A percentile compares a stretch with the other conserved stretches of the same genome.
phyloP scores from a whole-genome alignment of 148 eudicot genomes.

The Silene uniflora region DNA sequence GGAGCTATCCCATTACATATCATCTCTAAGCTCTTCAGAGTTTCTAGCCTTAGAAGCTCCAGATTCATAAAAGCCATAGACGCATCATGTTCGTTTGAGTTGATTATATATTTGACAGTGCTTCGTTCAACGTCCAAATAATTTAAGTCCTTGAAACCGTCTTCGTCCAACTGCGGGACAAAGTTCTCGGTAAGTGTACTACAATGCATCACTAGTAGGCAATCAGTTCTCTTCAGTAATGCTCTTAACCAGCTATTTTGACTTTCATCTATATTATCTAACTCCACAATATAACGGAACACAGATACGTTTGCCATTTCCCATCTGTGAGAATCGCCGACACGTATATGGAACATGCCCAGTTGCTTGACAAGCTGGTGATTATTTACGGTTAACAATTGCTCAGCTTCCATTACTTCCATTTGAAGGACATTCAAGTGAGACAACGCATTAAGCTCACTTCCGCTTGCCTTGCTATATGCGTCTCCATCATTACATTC shows the following conservation, averaged over 20 bases:
- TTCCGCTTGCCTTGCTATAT: no score
- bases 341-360: background rate
- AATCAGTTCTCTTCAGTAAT: background rate
- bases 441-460: no score
- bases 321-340: background rate
- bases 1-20: background rate
- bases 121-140: background rate
- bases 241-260: background rate
- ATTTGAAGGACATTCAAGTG: no score
- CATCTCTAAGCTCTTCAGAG: background rate
- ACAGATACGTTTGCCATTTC: background rate
- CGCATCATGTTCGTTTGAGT: background rate
- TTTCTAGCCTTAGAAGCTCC: background rate
- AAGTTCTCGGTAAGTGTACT: background rate
- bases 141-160: background rate
- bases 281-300: background rate
- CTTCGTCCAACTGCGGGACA: no score
- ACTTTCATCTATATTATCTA: background rate
- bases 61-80: background rate
- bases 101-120: background rate
- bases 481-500: no score
- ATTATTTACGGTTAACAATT: no score
- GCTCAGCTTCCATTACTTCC: no score
- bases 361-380: no score
- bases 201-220: background rate